Evolutionary conservation across 2,329 filamentous ascomycete genomes (phyloP), one percentile per base, ranked within the genome.

Genomic region (Trichoderma polysporum): DNA sequence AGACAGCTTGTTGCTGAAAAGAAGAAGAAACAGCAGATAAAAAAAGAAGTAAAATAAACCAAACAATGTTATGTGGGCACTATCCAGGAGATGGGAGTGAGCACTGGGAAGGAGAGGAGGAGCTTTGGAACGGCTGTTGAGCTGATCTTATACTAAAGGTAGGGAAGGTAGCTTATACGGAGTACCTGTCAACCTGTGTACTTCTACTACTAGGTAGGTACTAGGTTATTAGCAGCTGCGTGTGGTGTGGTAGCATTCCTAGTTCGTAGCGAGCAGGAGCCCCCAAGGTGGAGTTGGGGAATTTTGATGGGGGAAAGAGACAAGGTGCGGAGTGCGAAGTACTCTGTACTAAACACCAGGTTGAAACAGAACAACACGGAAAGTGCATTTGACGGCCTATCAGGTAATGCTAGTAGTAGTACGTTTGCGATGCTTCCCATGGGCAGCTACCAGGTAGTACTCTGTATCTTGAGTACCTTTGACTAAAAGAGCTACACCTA

Each of bases 71-170:
- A 31, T 22, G 35, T 8, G 53, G 35, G 25, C 19, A 35, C 49
- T 31, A 22, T 37, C 31, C 59, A 41, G 49, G 7, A 53, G 47
- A 22, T 12, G n/a, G 7, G 33, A 41, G 35, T 53, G 35, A 53
- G 59, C 47, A 62, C 33, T 52, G 47, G 7, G 59, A 31, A 15
- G 56, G 25, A 31, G 31, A 53, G 35, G 49, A 45, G 25, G 25
- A 53, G 49, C 35, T 41, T 33, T 19, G 37, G 50, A 37, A 37
- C 10, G 61, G 50, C 27, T 61, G 31, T 33, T 64, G 49, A 45
- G 50, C 37, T 35, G 27, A 56, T 56, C 60, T 63, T 64, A 54
- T 64, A 61, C n/a, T 37, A 61, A 50, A 35, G 19, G 25, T n/a
- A 60, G n/a, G 25, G n/a, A n/a, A n/a, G n/a, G n/a, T n/a, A n/a